Conservation (phyloP, 2,329 filamentous ascomycete species). For the Paecilomyces variotii region DNA sequence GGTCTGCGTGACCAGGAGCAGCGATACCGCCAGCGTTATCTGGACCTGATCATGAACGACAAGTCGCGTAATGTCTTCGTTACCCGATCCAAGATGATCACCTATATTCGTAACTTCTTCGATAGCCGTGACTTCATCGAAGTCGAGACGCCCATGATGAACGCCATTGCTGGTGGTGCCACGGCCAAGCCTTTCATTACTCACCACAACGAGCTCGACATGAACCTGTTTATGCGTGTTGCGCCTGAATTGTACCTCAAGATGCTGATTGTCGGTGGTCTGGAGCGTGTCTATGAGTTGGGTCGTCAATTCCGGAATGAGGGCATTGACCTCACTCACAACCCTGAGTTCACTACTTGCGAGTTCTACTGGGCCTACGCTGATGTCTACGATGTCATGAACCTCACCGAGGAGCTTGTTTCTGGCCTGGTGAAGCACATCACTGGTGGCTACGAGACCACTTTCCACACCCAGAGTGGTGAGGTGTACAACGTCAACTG, state of each 20-base stretch:
- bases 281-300: slow-evolving; percentile 92
- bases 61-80: slow-evolving; percentile 73
- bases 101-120: slow-evolving; percentile 82
- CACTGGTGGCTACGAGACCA: slow-evolving; percentile 76
- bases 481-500: slow-evolving; percentile 91
- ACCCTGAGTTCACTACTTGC: slow-evolving; percentile 94
- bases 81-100: slow-evolving; percentile 78
- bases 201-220: slow-evolving; percentile 90
- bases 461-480: slow-evolving; percentile 76
- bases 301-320: slow-evolving; percentile 95
- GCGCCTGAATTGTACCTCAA: slow-evolving; percentile 96
- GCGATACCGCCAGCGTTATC: slow-evolving; percentile 83
- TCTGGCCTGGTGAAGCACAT: slow-evolving; percentile 82
- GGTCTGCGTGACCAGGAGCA: slow-evolving; percentile 95
- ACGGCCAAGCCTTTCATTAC: slow-evolving; percentile 93
- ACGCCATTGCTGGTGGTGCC: slow-evolving; percentile 87
- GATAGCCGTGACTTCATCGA: slow-evolving; percentile 83
- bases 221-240: slow-evolving; percentile 90
- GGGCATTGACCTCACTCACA: slow-evolving; percentile 85
- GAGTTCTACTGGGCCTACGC: slow-evolving; percentile 96
- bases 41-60: slow-evolving; percentile 97
- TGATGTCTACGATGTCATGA: slow-evolving; percentile 85
- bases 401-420: slow-evolving; percentile 87
- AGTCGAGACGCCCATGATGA: slow-evolving; percentile 97
- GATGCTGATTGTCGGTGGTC: slow-evolving; percentile 87